Conservation (phyloP, 108 stramenopile genomes). For the Nitzschia sp. region DNA sequence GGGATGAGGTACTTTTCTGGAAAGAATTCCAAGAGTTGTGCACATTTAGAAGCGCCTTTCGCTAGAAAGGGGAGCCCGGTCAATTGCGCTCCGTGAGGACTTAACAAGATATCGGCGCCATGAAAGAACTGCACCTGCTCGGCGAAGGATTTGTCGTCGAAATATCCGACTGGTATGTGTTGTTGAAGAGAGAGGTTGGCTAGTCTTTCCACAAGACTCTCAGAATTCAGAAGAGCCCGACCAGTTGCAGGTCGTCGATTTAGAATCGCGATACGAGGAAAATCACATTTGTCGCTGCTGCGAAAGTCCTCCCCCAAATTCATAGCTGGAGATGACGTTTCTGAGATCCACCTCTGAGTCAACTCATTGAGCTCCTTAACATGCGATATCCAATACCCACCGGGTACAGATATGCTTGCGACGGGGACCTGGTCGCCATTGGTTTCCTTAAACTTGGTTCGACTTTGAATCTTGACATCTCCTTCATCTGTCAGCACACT, state of each 20-base stretch:
- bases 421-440: neutral
- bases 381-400: constrained; percentile 32
- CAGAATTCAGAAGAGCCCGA: constrained; percentile 30
- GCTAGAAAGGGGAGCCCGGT: constrained; percentile 46
- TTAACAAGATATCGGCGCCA: constrained; percentile 36
- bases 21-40: constrained; percentile 39
- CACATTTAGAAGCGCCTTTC: constrained; percentile 13
- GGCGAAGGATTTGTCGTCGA: constrained; percentile 39
- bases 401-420: neutral
- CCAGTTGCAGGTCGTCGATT: constrained; percentile 25
- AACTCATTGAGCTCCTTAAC: constrained; percentile 21
- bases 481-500: constrained; percentile 11
- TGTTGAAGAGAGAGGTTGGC: neutral
- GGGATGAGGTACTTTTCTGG: constrained; percentile 37
- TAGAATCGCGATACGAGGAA: constrained; percentile 38
- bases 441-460: neutral
- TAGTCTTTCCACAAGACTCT: neutral
- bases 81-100: constrained; percentile 53
- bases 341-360: neutral
- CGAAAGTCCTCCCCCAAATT: too few species aligned
- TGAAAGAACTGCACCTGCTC: constrained; percentile 36
- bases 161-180: constrained; percentile 11
- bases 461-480: neutral
- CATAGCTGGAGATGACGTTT: neutral
- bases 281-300: neutral